Evolutionary conservation across 2,329 filamentous ascomycete genomes (phyloP).

Genomic region (Scytalidium sp.): DNA sequence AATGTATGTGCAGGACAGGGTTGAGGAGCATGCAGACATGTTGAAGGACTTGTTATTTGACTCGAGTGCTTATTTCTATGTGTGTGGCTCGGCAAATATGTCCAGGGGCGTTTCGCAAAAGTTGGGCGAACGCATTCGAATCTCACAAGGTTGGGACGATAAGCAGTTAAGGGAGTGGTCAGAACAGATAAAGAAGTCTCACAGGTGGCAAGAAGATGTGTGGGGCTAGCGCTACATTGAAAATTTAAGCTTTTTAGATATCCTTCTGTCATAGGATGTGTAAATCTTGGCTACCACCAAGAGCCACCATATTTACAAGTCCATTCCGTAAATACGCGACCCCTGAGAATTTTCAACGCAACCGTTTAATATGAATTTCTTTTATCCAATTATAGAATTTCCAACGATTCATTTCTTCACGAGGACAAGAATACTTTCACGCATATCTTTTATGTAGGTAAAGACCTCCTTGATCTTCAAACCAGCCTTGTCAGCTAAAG

Average conservation of each 20-base stretch:
- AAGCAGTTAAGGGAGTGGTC: conserved; percentile 41
- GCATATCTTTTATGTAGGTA: no score
- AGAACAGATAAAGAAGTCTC: conserved; percentile 43
- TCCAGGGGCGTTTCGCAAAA: conserved; percentile 39
- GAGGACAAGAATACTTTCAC: no score
- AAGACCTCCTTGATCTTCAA: conserved; percentile 9
- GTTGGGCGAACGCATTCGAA: conserved; percentile 34
- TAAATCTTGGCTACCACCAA: no score
- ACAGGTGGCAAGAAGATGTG: conserved; percentile 53
- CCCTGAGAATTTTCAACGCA: no score
- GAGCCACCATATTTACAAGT: no score
- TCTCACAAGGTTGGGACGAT: conserved; percentile 32
- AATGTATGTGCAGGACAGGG: conserved; percentile 35
- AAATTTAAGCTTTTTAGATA: no score
- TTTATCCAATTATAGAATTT: no score
- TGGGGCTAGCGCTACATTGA: conserved; percentile 43
- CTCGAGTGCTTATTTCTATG: conserved; percentile 35
- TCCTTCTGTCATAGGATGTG: no score
- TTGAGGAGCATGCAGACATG: conserved; percentile 29
- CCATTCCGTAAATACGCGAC: no score
- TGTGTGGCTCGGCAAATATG: conserved; percentile 39
- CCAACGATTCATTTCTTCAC: no score
- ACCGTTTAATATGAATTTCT: no score
- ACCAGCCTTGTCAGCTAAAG: conserved; percentile 7
- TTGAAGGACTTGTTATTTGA: conserved; percentile 23